These are phyloP conservation scores for Didymella segeticola DNA, from an alignment of 2,329 filamentous ascomycete species.

Conservation along the genomic window DNA sequence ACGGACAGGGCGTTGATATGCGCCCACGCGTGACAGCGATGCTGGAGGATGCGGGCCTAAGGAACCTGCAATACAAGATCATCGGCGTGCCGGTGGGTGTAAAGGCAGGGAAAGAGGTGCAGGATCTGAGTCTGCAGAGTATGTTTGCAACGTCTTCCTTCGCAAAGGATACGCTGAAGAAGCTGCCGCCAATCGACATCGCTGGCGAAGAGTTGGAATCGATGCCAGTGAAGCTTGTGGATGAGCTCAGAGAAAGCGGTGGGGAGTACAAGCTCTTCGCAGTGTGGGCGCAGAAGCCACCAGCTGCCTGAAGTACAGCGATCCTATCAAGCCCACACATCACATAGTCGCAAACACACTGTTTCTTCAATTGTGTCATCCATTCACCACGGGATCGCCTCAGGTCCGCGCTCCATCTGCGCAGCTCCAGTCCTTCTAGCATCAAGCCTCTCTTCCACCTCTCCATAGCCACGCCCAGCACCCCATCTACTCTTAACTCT, in stretches of 20 bases:
- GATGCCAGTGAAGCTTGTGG: not conserved
- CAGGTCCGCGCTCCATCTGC: slow-evolving; percentile 23
- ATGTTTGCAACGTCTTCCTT: slow-evolving; percentile 20
- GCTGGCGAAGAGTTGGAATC: not conserved
- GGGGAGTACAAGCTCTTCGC: not conserved
- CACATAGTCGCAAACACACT: no score
- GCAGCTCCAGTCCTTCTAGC: slow-evolving; percentile 22
- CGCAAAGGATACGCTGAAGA: slow-evolving; percentile 15
- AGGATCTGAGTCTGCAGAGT: slow-evolving; percentile 15
- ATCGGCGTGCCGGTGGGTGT: slow-evolving; percentile 12
- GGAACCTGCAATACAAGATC: slow-evolving; percentile 16
- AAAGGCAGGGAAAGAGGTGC: slow-evolving; percentile 13
- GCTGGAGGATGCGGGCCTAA: slow-evolving; percentile 13
- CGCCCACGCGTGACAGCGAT: slow-evolving; percentile 16
- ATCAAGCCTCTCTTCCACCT: slow-evolving; percentile 22
- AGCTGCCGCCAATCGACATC: slow-evolving; percentile 12
- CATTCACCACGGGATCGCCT: slow-evolving; percentile 34
- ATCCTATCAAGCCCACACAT: no score
- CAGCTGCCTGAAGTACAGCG: not conserved
- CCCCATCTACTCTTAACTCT: slow-evolving; percentile 42
- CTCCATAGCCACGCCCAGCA: slow-evolving; percentile 24
- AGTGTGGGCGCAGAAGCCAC: not conserved
- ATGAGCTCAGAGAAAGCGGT: not conserved
- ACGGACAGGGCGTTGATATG: slow-evolving; percentile 21
- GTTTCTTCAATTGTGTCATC: not conserved